These are phyloP conservation scores for Myrica gale DNA, from an alignment of 306 rosid species.

Conservation along the genomic window DNA sequence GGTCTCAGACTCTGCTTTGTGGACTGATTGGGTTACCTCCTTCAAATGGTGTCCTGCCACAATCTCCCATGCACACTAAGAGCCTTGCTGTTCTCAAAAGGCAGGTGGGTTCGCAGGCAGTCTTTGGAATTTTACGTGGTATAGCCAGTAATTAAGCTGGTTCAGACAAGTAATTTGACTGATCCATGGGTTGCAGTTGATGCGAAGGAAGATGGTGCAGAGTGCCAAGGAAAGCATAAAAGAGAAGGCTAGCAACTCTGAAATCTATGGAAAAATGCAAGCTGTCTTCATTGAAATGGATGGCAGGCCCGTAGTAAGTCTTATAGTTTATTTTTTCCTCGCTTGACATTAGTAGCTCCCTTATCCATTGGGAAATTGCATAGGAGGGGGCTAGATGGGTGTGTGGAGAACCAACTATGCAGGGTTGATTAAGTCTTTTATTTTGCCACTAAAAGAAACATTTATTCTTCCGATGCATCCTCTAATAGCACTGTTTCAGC, in stretches of 20 bases:
- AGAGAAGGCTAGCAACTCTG: slow-evolving; percentile 61
- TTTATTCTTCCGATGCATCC: neutral
- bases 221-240: slow-evolving; percentile 80
- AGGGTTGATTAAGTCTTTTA: too few species aligned
- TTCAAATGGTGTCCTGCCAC: slow-evolving; percentile 91
- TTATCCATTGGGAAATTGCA: too few species aligned
- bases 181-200: slow-evolving; percentile 42
- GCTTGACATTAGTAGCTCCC: too few species aligned
- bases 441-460: neutral
- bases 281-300: slow-evolving; percentile 83
- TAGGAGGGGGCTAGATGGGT: too few species aligned
- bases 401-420: too few species aligned
- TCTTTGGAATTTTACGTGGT: neutral
- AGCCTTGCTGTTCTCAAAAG: slow-evolving; percentile 78
- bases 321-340: neutral
- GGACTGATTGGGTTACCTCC: slow-evolving; percentile 88
- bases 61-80: slow-evolving; percentile 94
- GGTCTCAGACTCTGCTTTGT: slow-evolving; percentile 69
- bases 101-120: slow-evolving; percentile 44
- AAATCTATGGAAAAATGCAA: slow-evolving; percentile 80
- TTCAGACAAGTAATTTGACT: slow-evolving; percentile 16
- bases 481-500: neutral
- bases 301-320: slow-evolving; percentile 42
- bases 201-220: slow-evolving; percentile 66
- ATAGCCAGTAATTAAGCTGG: slow-evolving; percentile 2